These are phyloP conservation scores for Butyriboletus appendiculatus DNA, from an alignment of 1,284 basidiomycete species.

Conservation along the genomic window DNA sequence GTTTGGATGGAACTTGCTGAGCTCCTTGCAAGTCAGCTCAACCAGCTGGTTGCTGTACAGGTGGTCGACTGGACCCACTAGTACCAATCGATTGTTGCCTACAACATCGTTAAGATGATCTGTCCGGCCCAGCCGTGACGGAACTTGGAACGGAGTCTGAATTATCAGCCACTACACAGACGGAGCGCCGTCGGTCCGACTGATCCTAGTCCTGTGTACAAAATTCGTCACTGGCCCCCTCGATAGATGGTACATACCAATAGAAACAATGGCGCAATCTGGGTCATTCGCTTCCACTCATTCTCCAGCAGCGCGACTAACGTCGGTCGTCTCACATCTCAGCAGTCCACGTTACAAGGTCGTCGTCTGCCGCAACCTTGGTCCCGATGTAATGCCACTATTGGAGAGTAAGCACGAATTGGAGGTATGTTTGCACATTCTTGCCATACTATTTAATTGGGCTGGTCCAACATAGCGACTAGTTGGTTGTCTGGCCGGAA, in stretches of 20 bases:
- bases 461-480: neutral
- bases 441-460: neutral
- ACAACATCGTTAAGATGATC: neutral
- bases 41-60: neutral
- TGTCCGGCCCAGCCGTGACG: too few relatives aligned
- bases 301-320: constrained; percentile 33
- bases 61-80: neutral
- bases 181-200: neutral
- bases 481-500: constrained; percentile 75
- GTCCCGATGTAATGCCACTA: constrained; percentile 69
- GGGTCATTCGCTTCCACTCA: constrained; percentile 27
- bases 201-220: too few relatives aligned
- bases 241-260: neutral
- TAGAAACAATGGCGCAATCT: constrained; percentile 28
- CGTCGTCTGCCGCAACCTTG: constrained; percentile 68
- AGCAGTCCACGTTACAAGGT: constrained; percentile 48
- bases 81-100: neutral
- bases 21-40: neutral
- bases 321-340: constrained; percentile 37
- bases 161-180: too few relatives aligned
- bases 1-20: neutral
- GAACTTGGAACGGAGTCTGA: too few relatives aligned
- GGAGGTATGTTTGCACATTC: constrained; percentile 44
- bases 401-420: constrained; percentile 52
- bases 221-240: neutral